Conservation (phyloP, 129 eudicot species). For the Flaveria bidentis region DNA sequence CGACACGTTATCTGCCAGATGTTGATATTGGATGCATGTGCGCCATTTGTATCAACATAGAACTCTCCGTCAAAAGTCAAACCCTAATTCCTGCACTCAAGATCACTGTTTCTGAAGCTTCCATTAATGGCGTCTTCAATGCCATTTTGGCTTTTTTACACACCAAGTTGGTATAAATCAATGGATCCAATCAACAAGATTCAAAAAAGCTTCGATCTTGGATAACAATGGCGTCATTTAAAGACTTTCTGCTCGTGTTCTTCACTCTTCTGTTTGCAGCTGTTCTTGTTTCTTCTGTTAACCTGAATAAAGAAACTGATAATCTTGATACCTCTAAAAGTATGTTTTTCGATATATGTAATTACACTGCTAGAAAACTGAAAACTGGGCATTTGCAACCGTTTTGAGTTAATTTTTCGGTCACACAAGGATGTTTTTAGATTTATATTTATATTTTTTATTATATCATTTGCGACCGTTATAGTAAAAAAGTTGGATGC, state of each 20-base stretch:
- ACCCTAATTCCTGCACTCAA: slow-evolving; percentile 23
- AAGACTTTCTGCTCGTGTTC: slow-evolving; percentile 13
- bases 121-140: slow-evolving; percentile 41
- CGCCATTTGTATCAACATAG: slow-evolving; percentile 35
- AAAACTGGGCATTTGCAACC: no score
- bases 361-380: not conserved
- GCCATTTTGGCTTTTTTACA: slow-evolving; percentile 24
- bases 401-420: no score
- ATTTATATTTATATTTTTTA: no score
- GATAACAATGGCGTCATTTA: slow-evolving; percentile 13
- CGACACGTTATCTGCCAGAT: not conserved
- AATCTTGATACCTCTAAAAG: slow-evolving; percentile 23
- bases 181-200: slow-evolving; percentile 1
- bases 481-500: no score
- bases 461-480: no score
- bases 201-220: not conserved
- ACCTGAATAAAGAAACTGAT: not conserved
- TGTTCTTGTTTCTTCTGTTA: slow-evolving; percentile 31
- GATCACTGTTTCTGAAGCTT: slow-evolving; percentile 32
- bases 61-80: slow-evolving; percentile 32
- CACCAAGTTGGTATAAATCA: slow-evolving; percentile 21
- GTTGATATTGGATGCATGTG: slow-evolving; percentile 24
- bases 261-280: slow-evolving; percentile 23
- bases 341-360: not conserved
- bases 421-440: no score